Conservation (phyloP, 805 yeast genomes). For the Zygosaccharomyces bisporus region DNA sequence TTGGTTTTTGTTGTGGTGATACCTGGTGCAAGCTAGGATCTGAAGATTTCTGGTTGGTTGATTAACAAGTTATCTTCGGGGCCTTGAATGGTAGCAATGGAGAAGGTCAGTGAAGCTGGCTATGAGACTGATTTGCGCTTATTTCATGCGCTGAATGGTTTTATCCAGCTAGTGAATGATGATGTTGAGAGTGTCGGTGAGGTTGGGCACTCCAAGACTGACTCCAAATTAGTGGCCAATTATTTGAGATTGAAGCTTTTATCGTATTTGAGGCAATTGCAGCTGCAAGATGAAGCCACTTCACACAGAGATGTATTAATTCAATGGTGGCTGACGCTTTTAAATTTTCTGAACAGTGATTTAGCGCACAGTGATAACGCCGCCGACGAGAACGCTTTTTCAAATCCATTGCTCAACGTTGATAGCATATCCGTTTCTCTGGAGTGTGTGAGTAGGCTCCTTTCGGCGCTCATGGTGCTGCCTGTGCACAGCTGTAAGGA, state of each 20-base stretch:
- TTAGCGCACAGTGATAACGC: slow-evolving; percentile 6
- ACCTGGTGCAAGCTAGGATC: neutral
- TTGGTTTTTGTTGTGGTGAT: neutral
- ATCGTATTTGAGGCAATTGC: slow-evolving; percentile 18
- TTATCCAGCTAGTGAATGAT: slow-evolving; percentile 19
- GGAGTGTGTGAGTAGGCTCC: slow-evolving; percentile 35
- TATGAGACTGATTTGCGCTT: slow-evolving; percentile 19
- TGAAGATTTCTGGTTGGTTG: neutral
- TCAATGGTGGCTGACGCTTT: slow-evolving; percentile 36
- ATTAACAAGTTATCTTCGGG: neutral
- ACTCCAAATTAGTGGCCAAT: slow-evolving; percentile 13
- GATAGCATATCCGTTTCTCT: slow-evolving; percentile 31
- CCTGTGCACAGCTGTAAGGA: slow-evolving; percentile 16
- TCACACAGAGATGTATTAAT: slow-evolving; percentile 20
- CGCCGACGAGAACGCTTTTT: slow-evolving; percentile 4
- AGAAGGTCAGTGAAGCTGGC: neutral
- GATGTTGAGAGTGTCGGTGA: slow-evolving; percentile 2
- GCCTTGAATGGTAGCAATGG: neutral
- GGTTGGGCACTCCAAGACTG: slow-evolving; percentile 1
- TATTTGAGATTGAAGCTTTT: slow-evolving; percentile 17
- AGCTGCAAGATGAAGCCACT: slow-evolving; percentile 7
- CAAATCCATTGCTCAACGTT: slow-evolving; percentile 16
- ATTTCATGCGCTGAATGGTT: slow-evolving; percentile 24
- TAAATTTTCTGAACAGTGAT: slow-evolving; percentile 27
- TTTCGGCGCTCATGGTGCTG: slow-evolving; percentile 23